Evolutionary conservation across 2,329 filamentous ascomycete genomes (phyloP).

Genomic region (Penicillium sp.): DNA sequence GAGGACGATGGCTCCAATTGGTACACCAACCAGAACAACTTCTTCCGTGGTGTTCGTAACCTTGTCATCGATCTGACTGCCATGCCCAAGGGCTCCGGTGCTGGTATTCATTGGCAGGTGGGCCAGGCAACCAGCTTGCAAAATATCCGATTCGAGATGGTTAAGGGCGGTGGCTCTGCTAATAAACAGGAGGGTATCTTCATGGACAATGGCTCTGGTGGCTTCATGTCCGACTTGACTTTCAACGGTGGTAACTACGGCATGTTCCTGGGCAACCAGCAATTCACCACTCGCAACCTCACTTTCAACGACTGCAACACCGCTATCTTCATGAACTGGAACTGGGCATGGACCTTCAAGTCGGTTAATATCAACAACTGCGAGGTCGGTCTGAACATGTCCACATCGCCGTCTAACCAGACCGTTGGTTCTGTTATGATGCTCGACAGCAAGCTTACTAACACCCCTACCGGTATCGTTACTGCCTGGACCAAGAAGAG

Average conservation of each 20-base stretch:
- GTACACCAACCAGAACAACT: conserved; percentile 80
- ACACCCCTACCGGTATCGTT: conserved; percentile 73
- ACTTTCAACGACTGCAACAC: conserved; percentile 81
- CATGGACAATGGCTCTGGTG: conserved; percentile 82
- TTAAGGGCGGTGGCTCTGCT: conserved; percentile 60
- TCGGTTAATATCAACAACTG: conserved; percentile 73
- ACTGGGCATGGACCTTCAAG: conserved; percentile 84
- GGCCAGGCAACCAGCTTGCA: conserved; percentile 79
- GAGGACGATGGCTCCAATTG: conserved; percentile 66
- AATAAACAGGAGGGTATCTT: conserved; percentile 77
- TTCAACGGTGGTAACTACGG: conserved; percentile 82
- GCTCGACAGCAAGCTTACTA: conserved; percentile 75
- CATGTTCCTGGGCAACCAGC: conserved; percentile 80
- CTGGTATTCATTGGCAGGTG: conserved; percentile 82
- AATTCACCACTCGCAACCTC: conserved; percentile 82
- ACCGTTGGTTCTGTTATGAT: conserved; percentile 83
- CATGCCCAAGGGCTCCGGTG: conserved; percentile 61
- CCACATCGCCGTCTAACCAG: conserved; percentile 63
- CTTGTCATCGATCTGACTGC: conserved; percentile 74
- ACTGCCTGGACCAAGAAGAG: conserved; percentile 68
- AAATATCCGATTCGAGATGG: conserved; percentile 81
- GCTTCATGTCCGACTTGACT: conserved; percentile 77
- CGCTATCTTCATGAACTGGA: conserved; percentile 87
- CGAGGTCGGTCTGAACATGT: conserved; percentile 76
- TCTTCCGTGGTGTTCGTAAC: conserved; percentile 80